phyloP scores from a whole-genome alignment of 2,329 filamentous ascomycete genomes.

The Claviceps sp. region DNA sequence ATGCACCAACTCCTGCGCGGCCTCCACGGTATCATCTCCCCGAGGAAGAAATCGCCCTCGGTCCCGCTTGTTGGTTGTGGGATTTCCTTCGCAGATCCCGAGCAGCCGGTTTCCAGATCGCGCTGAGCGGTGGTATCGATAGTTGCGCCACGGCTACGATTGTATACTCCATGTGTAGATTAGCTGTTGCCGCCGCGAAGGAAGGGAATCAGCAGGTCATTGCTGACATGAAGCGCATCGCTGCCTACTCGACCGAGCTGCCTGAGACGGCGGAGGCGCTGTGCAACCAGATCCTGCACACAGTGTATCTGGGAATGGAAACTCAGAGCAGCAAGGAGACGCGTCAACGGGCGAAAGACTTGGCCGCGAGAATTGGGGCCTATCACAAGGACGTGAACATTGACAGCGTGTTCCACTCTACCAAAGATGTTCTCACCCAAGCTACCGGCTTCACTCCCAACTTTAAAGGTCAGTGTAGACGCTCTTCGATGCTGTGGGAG shows the following conservation, averaged over 20 bases:
- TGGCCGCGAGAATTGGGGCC: conserved; percentile 49
- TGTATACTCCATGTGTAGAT: conserved; percentile 36
- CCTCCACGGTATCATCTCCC: conserved; percentile 42
- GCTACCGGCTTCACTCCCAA: conserved; percentile 39
- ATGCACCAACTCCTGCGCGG: conserved; percentile 27
- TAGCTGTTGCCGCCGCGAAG: conserved; percentile 39
- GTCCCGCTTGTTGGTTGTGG: conserved; percentile 54
- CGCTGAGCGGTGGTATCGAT: conserved; percentile 43
- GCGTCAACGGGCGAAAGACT: conserved; percentile 47
- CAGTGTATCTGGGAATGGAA: conserved; percentile 51
- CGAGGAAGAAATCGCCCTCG: conserved; percentile 54
- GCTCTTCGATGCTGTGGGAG: not conserved
- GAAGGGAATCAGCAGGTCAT: conserved; percentile 15
- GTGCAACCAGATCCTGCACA: conserved; percentile 22
- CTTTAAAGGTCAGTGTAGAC: conserved; percentile 40
- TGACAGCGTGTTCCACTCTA: conserved; percentile 35
- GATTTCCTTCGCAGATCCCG: conserved; percentile 41
- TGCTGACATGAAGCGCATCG: conserved; percentile 13
- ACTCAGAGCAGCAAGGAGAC: conserved; percentile 51
- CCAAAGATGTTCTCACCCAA: conserved; percentile 43
- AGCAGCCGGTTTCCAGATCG: conserved; percentile 41
- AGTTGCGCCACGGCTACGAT: conserved; percentile 30
- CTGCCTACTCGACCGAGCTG: conserved; percentile 22
- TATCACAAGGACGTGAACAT: conserved; percentile 66
- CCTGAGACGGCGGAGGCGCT: conserved; percentile 45